Base-by-base conservation (phyloP, 179 eudicot species). In the Silene vulgaris region DNA sequence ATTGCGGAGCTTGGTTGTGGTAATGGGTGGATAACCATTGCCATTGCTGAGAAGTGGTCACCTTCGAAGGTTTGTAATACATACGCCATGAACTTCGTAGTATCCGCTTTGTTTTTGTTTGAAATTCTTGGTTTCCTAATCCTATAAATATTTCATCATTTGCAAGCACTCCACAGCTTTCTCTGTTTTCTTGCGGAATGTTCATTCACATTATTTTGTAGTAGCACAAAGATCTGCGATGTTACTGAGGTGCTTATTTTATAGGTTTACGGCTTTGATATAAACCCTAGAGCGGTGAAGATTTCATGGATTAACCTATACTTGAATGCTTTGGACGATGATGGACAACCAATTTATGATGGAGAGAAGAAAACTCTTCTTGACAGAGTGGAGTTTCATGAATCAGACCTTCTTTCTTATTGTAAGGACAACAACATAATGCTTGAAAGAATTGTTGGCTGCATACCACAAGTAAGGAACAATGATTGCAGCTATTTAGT, bases 1-100 rank as follows among this genome's bases (percentile, higher is more conserved):
- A 89, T 95, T 50, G 88, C 97, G 56, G 99, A 95, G 88, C 95
- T 95, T 86, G 99, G 99, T 65, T 95, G 99, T 81, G 99, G 99
- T 78, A 95, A 95, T 82, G 99, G 99, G 82, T 95, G 99, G 99
- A 95, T 95, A 80, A 87, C 97, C 71, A 90, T 95, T 74, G 97
- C 99, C 68, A 81, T 95, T 82, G 99, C 99, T 75, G 99, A 92
- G 82, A 95, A 95, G 69, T 95, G 99, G 97, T 84, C 81, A 5
- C 99, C 99, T 50, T 83, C 69, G 16, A 95, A 95, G 97, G 99
- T 93, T 35, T 67, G 40, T 65, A n/a, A 16, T 79, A 69, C 62
- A 72, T 79, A 40, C 45, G 1, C 30, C 77, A 40, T 56, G 35
- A 26, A 6, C 16, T 43, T 32, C 8, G 45, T 8, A 11, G 21